Evolutionary conservation across 768 basidiomycete genomes (phyloP).

Genomic region (Ramaria rubella): DNA sequence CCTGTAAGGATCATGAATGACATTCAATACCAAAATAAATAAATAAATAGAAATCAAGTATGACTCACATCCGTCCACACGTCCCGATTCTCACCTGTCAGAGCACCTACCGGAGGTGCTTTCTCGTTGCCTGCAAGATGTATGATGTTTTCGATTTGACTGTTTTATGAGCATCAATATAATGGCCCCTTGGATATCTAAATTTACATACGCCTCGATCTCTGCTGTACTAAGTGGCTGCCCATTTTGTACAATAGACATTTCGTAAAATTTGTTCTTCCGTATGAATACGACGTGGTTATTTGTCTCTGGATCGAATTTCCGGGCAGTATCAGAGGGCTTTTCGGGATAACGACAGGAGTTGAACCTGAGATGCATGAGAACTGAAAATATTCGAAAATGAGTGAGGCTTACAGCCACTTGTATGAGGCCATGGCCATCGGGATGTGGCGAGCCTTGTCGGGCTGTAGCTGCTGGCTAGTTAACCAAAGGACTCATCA

Average conservation of each 20-base stretch:
- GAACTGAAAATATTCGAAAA: not conserved
- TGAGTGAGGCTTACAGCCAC: conserved; percentile 60
- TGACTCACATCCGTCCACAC: conserved; percentile 71
- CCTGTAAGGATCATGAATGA: conserved; percentile 26
- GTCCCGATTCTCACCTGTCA: conserved; percentile 88
- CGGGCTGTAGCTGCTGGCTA: conserved; percentile 79
- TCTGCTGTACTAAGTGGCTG: conserved; percentile 70
- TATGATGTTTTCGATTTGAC: conserved; percentile 67
- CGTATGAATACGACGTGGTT: conserved; percentile 89
- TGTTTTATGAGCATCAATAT: conserved; percentile 17
- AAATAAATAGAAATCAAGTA: not conserved
- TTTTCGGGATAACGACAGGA: conserved; percentile 80
- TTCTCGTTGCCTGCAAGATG: conserved; percentile 45
- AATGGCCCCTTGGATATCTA: not conserved
- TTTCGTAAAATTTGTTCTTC: conserved; percentile 86
- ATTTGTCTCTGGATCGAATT: conserved; percentile 66
- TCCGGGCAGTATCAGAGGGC: conserved; percentile 75
- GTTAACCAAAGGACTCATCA: not conserved
- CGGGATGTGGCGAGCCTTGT: conserved; percentile 70
- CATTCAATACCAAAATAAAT: not conserved
- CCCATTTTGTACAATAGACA: conserved; percentile 64
- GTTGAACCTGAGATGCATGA: conserved; percentile 66
- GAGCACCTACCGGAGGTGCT: conserved; percentile 55
- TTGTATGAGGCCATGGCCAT: conserved; percentile 93
- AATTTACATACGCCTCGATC: conserved; percentile 55